A percentile compares a stretch with the other conserved stretches of the same genome.
Conservation (phyloP, 768 basidiomycete species). For the Plicaturopsis crispa region DNA sequence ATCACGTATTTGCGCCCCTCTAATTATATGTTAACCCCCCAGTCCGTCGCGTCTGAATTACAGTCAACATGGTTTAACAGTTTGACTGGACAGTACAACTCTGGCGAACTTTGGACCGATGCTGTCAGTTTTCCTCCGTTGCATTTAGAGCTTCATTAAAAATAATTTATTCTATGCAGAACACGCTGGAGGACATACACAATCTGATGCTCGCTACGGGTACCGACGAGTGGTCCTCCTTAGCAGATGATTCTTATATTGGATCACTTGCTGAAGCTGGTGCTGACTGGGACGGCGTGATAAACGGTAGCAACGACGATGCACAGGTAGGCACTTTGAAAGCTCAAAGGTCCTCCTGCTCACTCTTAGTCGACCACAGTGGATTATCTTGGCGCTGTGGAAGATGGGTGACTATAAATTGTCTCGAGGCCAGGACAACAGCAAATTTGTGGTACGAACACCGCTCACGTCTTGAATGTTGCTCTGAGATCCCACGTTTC, state of each 20-base stretch:
- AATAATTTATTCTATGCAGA: slow-evolving; percentile 24
- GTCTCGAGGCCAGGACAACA: slow-evolving; percentile 22
- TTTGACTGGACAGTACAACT: slow-evolving; percentile 33
- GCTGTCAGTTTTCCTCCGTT: slow-evolving; percentile 26
- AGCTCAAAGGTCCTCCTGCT: background rate
- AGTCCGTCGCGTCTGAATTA: slow-evolving; percentile 19
- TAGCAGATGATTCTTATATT: slow-evolving; percentile 38
- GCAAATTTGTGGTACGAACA: slow-evolving; percentile 16
- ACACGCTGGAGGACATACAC: slow-evolving; percentile 48
- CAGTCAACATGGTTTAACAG: slow-evolving; percentile 32
- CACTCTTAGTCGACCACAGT: slow-evolving; percentile 23
- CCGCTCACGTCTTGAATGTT: slow-evolving; percentile 21
- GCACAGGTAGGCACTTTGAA: slow-evolving; percentile 30
- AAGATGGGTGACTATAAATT: slow-evolving; percentile 49
- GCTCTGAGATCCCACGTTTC: background rate
- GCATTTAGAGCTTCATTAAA: background rate
- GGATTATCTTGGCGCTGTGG: slow-evolving; percentile 51
- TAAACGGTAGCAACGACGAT: slow-evolving; percentile 46
- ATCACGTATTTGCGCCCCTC: background rate
- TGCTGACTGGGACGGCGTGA: slow-evolving; percentile 35
- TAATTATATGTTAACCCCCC: background rate
- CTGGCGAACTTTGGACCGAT: slow-evolving; percentile 49
- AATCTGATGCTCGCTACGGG: slow-evolving; percentile 49
- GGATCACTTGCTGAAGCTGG: slow-evolving; percentile 31
- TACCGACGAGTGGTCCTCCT: slow-evolving; percentile 25